Base-by-base conservation (phyloP, 116 monocot genomes). In the Thalassia testudinum region DNA sequence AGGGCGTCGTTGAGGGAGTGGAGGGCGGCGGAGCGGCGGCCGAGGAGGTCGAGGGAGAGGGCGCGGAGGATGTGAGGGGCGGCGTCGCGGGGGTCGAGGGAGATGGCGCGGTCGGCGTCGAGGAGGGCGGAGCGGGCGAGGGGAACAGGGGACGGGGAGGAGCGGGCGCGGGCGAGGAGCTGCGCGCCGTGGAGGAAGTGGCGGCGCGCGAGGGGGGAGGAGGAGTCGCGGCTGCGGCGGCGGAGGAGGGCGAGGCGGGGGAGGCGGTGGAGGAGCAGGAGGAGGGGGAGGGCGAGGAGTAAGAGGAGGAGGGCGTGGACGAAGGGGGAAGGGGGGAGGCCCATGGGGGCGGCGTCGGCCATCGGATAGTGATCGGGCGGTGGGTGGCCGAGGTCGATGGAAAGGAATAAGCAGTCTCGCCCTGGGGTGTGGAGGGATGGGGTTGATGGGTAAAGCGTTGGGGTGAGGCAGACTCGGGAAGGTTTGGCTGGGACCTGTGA, bases 151-250 rank as follows among this genome's bases (percentile, higher is more conserved):
- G 54, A 17, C 26, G 72, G 16, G 47, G 57, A 40, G n/a, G 42
- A 26, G 20, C 42, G 5, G 44, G 63, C 51, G 40, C 67, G 47
- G 66, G 87, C 47, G 38, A 87, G 84, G 68, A 80, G 54, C 43
- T 84, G 71, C 23, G 81, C 93, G 23, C 93, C 93, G 8, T 66
- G 62, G 61, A 87, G 17, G 76, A 93, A 93, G 69, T 93, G 84
- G 66, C 84, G 87, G 58, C 67, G 81, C 38, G 80, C 52, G 19
- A 73, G 69, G 49, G 63, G 56, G 25, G 62, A 54, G 49, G 63
- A 58, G 25, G 62, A 54, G 54, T 72, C 43, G 29, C 29, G 52
- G 51, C 17, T 26, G 43, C 69, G 44, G 64, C 70, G 77, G 59
- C 70, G 75, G 62, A 74, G 75, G 59, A 84, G 27, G 62, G 72